phyloP scores from a whole-genome alignment of 2,329 filamentous ascomycete species.

The Fusarium torulosum region DNA sequence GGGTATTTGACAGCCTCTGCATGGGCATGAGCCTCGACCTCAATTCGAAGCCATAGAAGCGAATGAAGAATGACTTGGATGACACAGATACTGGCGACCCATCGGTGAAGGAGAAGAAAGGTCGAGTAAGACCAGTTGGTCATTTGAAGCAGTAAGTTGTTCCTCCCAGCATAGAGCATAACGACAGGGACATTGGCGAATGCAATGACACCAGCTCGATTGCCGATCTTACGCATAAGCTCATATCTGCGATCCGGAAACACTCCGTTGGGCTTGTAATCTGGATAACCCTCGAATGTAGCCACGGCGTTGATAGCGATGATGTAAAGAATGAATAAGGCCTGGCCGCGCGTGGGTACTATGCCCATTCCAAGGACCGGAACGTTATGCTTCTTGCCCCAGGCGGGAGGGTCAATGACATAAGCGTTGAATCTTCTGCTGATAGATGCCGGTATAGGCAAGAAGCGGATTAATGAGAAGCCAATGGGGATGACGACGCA shows the following conservation, averaged over 20 bases:
- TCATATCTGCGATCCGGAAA: conserved; percentile 43
- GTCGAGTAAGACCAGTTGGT: conserved; percentile 65
- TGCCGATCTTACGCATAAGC: conserved; percentile 53
- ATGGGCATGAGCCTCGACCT: conserved; percentile 49
- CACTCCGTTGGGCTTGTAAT: conserved; percentile 48
- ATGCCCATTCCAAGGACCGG: conserved; percentile 46
- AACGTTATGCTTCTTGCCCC: conserved; percentile 44
- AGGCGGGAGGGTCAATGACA: conserved; percentile 48
- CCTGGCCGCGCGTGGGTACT: conserved; percentile 58
- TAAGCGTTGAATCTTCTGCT: conserved; percentile 45
- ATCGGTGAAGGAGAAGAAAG: conserved; percentile 63
- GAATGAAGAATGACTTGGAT: conserved; percentile 62
- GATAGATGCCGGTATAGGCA: conserved; percentile 28
- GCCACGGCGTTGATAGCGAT: conserved; percentile 55
- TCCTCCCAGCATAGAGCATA: conserved; percentile 60
- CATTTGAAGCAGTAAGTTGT: conserved; percentile 62
- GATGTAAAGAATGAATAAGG: conserved; percentile 58
- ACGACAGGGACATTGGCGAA: conserved; percentile 58
- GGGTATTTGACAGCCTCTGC: conserved; percentile 43
- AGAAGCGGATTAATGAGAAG: conserved; percentile 41
- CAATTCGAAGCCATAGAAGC: conserved; percentile 55
- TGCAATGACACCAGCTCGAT: conserved; percentile 57
- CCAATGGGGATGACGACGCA: conserved; percentile 38
- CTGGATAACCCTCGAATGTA: conserved; percentile 48
- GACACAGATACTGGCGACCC: conserved; percentile 60